Evolutionary conservation across 441 rosid species (phyloP), one percentile per base, ranked within the genome.

Genomic region (Populus hybrid): DNA sequence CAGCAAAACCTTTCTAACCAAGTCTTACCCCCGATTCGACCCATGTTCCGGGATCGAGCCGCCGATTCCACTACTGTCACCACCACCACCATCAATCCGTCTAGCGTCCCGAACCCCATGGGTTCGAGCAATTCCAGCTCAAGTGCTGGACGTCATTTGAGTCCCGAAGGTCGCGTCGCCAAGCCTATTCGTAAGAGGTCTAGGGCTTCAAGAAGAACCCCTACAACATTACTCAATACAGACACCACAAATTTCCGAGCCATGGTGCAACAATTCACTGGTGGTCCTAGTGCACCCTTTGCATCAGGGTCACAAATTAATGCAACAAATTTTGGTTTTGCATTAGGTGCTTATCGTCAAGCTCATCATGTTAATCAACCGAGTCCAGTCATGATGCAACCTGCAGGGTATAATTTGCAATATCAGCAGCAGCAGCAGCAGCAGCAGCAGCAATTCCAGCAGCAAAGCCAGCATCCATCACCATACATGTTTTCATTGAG

Each of bases 201-300:
- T 2, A 88, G 99, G 79, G 99, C 96, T 18, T 95, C 99, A 0
- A 85, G 99, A 35, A 84, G 99, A 75, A 91, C 98, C 80, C 99
- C 99, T 0, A 95, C 99, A 53, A 95, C 99, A 8, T 82, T 93
- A 67, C 83, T 95, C 63, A 93, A 88, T 76, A 95, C 99, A 0
- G 95, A 93, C 84, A 90, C 97, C 10, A 24, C 94, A 1, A 95
- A 95, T 73, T 95, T 95, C 80, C 85, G 99, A 24, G 94, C 98
- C 83, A 88, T 95, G 97, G 98, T 95, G 30, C 99, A 95, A 30
- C 99, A 93, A 34, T 95, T 87, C 84, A 95, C 99, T 0, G 99
- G 99, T 0, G 93, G 94, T n/a, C 97, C 97, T 8, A 85, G 80
- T 4, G 89, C 92, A 6, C 85, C 80, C 36, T 87, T 86, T 57